Evolutionary conservation across 2,329 filamentous ascomycete genomes (phyloP), one percentile per base, ranked within the genome.

Genomic region (Hirsutella minnesotensis): DNA sequence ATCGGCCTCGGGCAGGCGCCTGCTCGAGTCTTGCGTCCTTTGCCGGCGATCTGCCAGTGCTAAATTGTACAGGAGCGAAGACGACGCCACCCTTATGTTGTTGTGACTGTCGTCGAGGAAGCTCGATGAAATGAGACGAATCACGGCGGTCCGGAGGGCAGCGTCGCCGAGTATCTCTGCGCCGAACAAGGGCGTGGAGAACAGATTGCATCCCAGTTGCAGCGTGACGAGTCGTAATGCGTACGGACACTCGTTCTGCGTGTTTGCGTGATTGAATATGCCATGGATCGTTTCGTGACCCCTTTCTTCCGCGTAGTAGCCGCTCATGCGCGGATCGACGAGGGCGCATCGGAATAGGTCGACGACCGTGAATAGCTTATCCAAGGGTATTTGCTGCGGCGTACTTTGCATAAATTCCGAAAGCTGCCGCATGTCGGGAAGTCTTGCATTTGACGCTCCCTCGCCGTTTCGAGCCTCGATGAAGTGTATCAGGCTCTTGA

Each of bases 121-220:
- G 47, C 82, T 86, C 2, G 79, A 77, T 0, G 86, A 84, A 18
- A 92, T 72, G 13, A 95, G 70, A 46, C 75, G 69, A 1, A 84
- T 78, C 22, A 90, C 66, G 0, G 77, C 68, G 2, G 66, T 58
- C 5, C 78, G 73, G 40, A 88, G 61, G 19, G 52, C 41, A 2
- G 62, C 60, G 36, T 73, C 64, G 2, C 64, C 59, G 7, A 84
- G 65, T 9, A 89, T 68, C 47, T 81, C 73, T 3, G 77, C 70
- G 1, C 79, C 69, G 53, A 83, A 94, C 0, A 94, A 68, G 0
- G 77, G 73, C 1, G 81, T 82, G 0, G 77, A 81, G 64, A 94
- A 95, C 35, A 94, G 68, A 54, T 95, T 95, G 64, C 87, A 94
- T 1, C 78, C 73, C 55, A 90, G 73, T 52, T 95, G 89, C 19